phyloP scores from a whole-genome alignment of 139 green algal genomes.

The Medakamo hakoo region DNA sequence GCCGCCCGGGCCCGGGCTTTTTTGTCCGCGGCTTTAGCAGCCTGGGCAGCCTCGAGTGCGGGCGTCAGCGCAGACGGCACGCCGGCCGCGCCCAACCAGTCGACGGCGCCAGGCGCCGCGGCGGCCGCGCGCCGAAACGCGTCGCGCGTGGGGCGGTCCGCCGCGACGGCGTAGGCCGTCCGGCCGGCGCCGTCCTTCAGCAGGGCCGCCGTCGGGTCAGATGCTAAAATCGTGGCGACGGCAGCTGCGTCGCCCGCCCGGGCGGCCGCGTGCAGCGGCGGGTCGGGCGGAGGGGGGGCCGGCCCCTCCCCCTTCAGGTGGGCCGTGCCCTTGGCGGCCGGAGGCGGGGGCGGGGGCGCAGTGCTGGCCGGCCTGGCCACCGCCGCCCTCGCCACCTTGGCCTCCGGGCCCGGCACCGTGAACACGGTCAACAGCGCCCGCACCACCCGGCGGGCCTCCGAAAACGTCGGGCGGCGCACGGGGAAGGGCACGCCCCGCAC shows the following conservation, averaged over 20 bases:
- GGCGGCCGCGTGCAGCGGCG: slow-evolving; percentile 23
- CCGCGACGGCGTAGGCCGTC: slow-evolving; percentile 41
- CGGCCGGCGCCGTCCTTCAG: slow-evolving; percentile 27
- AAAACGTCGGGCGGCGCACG: slow-evolving; percentile 65
- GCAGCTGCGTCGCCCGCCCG: slow-evolving; percentile 23
- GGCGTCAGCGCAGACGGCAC: slow-evolving; percentile 52
- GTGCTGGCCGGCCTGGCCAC: neutral
- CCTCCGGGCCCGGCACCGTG: slow-evolving; percentile 2
- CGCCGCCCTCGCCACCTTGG: neutral
- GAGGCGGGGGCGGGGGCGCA: slow-evolving; percentile 1
- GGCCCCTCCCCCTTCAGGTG: neutral
- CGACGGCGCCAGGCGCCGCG: slow-evolving; percentile 3
- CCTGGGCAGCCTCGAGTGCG: slow-evolving; percentile 42
- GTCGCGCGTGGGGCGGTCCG: slow-evolving; percentile 43
- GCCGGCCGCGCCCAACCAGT: slow-evolving; percentile 30
- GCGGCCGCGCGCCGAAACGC: slow-evolving; percentile 36
- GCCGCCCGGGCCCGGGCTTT: slow-evolving; percentile 50
- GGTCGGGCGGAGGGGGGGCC: neutral
- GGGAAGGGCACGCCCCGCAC: slow-evolving; percentile 50
- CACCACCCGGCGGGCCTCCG: slow-evolving; percentile 56
- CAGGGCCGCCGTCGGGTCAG: slow-evolving; percentile 25
- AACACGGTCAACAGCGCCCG: slow-evolving; percentile 38
- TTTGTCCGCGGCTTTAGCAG: slow-evolving; percentile 30
- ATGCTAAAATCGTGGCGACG: slow-evolving; percentile 29
- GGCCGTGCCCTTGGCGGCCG: slow-evolving; percentile 2